Evolutionary conservation across 164 flowering plant genomes (phyloP), one percentile per base, ranked within the genome.

Genomic region (Vitis rupestris): DNA sequence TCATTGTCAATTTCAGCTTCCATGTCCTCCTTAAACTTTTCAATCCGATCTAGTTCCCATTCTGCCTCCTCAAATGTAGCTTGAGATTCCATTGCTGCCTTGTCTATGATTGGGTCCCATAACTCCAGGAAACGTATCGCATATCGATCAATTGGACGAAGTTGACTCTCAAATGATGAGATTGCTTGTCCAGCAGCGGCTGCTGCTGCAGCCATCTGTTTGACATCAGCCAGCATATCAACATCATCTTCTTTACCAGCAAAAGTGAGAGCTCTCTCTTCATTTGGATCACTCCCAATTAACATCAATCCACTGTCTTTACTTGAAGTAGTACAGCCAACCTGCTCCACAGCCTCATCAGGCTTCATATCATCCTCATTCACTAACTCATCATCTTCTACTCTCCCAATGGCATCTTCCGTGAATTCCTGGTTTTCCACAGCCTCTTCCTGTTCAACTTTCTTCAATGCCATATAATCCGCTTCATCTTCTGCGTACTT

Each of bases 1-100:
- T 92, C 98, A 70, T 96, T 97, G 81, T 96, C 99, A 78, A 86
- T 87, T 70, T 96, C 98, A 77, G 98, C 98, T 79, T 96, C 99
- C 90, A 90, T 82, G 74, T 96, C 98, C 76, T 96, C 99, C 81
- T 96, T 96, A 56, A 89, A 85, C 83, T 87, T 90, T 80, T 93
- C 99, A 75, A 96, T 86, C 30, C 85, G 94, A 59, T 93, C 99
- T 73, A 96, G 82, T 75, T 96, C 99, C 99, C 99, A 96, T 66
- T 96, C 97, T 65, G 69, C 74, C 79, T 93, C 97, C 82, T 93
- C 91, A 77, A 85, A 85, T 59, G 72, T 77, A 72, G 70, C 82
- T 75, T 91, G 83, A 71, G 86, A 73, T 52, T 88, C 95, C 64
- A 87, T 65, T 23, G 91, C 86, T 58, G 87, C 76, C 76, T 88